Conservation (phyloP, 2,329 filamentous ascomycete genomes). For the Beauveria medogensis region DNA sequence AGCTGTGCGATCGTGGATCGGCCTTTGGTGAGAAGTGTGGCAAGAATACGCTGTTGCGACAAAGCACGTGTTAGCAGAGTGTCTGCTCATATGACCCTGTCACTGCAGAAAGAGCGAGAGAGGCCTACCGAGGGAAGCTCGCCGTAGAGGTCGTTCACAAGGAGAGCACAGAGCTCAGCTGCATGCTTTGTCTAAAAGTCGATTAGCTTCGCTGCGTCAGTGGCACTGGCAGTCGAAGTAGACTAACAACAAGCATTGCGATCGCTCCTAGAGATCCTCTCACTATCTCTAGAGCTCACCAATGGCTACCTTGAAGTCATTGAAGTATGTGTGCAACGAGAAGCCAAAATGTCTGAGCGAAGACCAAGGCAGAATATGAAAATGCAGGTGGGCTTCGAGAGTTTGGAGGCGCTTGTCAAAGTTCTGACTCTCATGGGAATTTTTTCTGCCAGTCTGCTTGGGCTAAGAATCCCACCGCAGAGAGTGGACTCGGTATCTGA, state of each 20-base stretch:
- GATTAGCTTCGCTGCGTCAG: slow-evolving; percentile 14
- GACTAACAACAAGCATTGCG: slow-evolving; percentile 48
- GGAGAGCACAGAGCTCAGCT: slow-evolving; percentile 80
- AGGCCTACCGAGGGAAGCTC: slow-evolving; percentile 80
- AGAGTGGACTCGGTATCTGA: not conserved
- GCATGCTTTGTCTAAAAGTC: slow-evolving; percentile 56
- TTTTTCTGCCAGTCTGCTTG: slow-evolving; percentile 7
- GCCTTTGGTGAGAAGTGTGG: slow-evolving; percentile 68
- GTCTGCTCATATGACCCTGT: not conserved
- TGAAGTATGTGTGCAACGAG: slow-evolving; percentile 26
- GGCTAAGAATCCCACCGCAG: slow-evolving; percentile 2
- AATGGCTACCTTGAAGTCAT: slow-evolving; percentile 62
- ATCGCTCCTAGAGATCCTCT: slow-evolving; percentile 67
- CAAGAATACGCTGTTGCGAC: slow-evolving; percentile 67
- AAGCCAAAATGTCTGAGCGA: not conserved
- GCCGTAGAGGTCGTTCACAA: slow-evolving; percentile 84
- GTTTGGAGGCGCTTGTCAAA: not conserved
- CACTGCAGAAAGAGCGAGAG: not conserved
- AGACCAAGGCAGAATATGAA: not conserved
- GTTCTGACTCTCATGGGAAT: slow-evolving; percentile 7
- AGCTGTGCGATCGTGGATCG: slow-evolving; percentile 65
- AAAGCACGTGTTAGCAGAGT: not conserved
- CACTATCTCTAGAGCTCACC: slow-evolving; percentile 69
- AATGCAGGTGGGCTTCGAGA: not conserved
- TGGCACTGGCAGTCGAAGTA: not conserved